Percentiles rank a stretch among this genome's conserved stretches.
Evolutionary conservation across 2,329 filamentous ascomycete genomes (phyloP).

Genomic region (Chaetomiaceae sp.): DNA sequence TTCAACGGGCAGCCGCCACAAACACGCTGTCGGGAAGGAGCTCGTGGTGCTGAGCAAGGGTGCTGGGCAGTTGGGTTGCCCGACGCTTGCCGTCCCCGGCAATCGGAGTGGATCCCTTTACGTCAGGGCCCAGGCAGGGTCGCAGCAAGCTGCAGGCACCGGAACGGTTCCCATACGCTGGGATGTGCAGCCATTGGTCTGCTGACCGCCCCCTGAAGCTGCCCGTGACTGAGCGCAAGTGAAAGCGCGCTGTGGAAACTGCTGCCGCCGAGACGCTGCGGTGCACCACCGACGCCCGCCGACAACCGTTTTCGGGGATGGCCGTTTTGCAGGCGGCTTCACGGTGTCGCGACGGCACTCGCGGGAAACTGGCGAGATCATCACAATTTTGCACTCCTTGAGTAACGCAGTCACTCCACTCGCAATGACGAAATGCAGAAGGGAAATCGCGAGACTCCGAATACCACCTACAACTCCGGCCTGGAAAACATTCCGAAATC

Average conservation of each 20-base stretch:
- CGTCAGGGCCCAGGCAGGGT: slow-evolving; percentile 14
- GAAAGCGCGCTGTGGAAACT: too few relatives aligned
- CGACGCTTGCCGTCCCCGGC: slow-evolving; percentile 17
- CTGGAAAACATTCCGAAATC: background rate
- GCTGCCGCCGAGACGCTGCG: background rate
- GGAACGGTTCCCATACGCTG: slow-evolving; percentile 15
- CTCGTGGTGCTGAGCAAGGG: slow-evolving; percentile 1
- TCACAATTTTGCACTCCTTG: too few relatives aligned
- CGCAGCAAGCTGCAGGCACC: slow-evolving; percentile 7
- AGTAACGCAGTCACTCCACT: too few relatives aligned
- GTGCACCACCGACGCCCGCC: slow-evolving; percentile 9
- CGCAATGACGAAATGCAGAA: background rate
- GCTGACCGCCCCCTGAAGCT: slow-evolving; percentile 2
- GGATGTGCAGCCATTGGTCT: slow-evolving; percentile 11
- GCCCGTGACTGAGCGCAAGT: background rate
- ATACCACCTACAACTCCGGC: background rate
- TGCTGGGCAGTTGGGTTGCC: slow-evolving; percentile 2
- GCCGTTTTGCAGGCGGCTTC: background rate
- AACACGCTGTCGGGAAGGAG: background rate
- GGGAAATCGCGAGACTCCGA: background rate
- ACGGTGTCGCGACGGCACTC: background rate
- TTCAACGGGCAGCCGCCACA: slow-evolving; percentile 3
- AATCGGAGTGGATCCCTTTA: slow-evolving; percentile 14
- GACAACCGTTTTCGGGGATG: background rate
- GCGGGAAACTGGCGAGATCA: too few relatives aligned